Conservation (phyloP, 2,329 filamentous ascomycete species). For the Aschersonia sp. region DNA sequence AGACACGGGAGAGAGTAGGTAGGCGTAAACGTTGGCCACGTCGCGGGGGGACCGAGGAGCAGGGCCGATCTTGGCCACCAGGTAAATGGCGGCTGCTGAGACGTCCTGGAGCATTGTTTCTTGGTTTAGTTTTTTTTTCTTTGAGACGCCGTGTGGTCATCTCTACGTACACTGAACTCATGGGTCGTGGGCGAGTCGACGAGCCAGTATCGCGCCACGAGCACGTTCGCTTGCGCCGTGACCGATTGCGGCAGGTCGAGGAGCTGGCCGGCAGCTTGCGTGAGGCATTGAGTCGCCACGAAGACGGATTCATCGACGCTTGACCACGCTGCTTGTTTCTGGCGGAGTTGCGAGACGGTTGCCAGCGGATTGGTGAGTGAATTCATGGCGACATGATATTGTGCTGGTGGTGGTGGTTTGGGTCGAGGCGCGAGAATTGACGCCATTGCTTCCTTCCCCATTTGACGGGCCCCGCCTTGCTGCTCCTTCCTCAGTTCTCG, state of each 20-base stretch:
- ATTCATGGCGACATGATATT: slow-evolving; percentile 25
- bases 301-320: slow-evolving; percentile 46
- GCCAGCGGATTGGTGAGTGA: slow-evolving; percentile 59
- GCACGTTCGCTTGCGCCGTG: slow-evolving; percentile 71
- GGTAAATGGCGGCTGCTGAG: slow-evolving; percentile 69
- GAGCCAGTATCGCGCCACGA: slow-evolving; percentile 72
- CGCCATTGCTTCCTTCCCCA: too few species aligned
- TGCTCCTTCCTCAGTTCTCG: too few species aligned
- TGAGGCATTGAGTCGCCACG: slow-evolving; percentile 57
- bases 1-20: slow-evolving; percentile 53
- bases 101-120: slow-evolving; percentile 41
- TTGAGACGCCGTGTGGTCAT: not conserved
- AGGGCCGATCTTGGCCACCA: slow-evolving; percentile 70
- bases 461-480: too few species aligned
- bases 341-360: slow-evolving; percentile 53
- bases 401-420: too few species aligned
- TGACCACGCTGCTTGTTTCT: slow-evolving; percentile 44
- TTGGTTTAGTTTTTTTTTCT: not conserved
- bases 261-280: slow-evolving; percentile 66
- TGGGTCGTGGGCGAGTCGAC: slow-evolving; percentile 37
- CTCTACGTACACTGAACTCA: slow-evolving; percentile 37
- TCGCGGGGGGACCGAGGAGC: slow-evolving; percentile 64
- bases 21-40: slow-evolving; percentile 72
- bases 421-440: too few species aligned
- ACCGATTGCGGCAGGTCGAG: slow-evolving; percentile 75